Conservation (phyloP, 306 rosid genomes). For the barrel medic (Medicago truncatula) region DNA sequence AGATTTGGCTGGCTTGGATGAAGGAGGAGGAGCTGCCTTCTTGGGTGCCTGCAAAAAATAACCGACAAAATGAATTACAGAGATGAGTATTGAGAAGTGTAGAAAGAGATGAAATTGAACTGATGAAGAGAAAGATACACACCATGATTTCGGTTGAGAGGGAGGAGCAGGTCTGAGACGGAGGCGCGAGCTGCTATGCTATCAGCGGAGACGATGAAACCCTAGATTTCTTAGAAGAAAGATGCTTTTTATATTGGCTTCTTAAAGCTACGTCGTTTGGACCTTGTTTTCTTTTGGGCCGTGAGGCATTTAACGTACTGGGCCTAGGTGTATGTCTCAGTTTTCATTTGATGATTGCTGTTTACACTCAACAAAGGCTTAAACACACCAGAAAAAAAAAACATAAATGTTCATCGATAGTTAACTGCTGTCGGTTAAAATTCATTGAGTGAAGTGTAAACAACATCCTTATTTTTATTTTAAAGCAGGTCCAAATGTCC, state of each 20-base stretch:
- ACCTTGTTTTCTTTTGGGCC: too few species aligned
- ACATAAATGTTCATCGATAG: too few species aligned
- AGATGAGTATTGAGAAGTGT: not conserved
- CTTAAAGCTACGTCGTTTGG: slow-evolving; percentile 14
- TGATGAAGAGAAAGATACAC: not conserved
- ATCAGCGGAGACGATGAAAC: not conserved
- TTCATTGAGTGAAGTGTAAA: too few species aligned
- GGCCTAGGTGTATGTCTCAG: too few species aligned
- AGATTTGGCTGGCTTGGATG: slow-evolving; percentile 74
- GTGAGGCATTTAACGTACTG: too few species aligned
- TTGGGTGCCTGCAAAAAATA: slow-evolving; percentile 60
- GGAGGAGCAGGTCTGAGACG: not conserved
- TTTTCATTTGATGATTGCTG: too few species aligned
- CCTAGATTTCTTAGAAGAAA: slow-evolving; percentile 21
- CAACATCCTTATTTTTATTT: too few species aligned
- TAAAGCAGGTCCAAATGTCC: too few species aligned
- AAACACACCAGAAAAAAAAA: too few species aligned
- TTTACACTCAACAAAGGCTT: too few species aligned
- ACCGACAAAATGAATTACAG: not conserved
- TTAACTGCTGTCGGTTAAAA: too few species aligned
- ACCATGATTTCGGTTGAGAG: slow-evolving; percentile 3
- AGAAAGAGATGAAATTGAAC: not conserved
- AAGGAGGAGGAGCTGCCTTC: slow-evolving; percentile 75
- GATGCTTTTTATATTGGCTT: not conserved
- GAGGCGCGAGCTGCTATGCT: slow-evolving; percentile 36